Evolutionary conservation across 331 rosid genomes (phyloP).

Genomic region (Erythrophleum ivorense): DNA sequence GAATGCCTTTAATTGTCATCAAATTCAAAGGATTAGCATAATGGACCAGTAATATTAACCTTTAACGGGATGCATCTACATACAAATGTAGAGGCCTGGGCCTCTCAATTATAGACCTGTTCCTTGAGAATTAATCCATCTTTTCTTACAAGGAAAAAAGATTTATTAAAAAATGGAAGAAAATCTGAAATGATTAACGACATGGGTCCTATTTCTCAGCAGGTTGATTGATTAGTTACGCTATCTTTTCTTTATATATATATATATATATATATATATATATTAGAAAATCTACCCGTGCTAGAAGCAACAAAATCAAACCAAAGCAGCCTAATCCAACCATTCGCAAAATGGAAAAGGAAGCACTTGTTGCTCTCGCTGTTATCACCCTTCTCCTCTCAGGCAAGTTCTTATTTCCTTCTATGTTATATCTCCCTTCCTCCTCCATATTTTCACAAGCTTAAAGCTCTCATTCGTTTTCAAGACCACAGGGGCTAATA

Average conservation of each 20-base stretch:
- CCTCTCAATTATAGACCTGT: neutral
- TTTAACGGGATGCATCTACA: neutral
- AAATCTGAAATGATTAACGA: constrained; percentile 1
- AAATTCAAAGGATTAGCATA: constrained; percentile 1
- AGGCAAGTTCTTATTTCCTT: constrained; percentile 29
- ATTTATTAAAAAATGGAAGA: neutral
- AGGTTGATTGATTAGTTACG: constrained; percentile 9
- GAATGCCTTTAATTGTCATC: neutral
- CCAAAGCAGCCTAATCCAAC: constrained; percentile 4
- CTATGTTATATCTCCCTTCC: neutral
- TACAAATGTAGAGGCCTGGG: neutral
- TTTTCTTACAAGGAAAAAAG: neutral
- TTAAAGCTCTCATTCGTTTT: neutral
- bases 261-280: too few species aligned
- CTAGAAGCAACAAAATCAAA: constrained; percentile 1
- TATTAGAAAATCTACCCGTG: neutral
- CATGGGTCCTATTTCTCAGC: constrained; percentile 9
- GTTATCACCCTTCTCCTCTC: constrained; percentile 35
- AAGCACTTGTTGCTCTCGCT: constrained; percentile 13
- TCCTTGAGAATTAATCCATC: constrained; percentile 23
- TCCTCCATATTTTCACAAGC: neutral
- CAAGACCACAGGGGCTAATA: constrained; percentile 41
- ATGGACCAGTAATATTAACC: neutral
- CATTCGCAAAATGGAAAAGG: constrained; percentile 39
- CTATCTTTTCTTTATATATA: neutral